These are phyloP conservation scores for Coprinopsis sp. DNA, from an alignment of 768 basidiomycete genomes.

Conservation along the genomic window DNA sequence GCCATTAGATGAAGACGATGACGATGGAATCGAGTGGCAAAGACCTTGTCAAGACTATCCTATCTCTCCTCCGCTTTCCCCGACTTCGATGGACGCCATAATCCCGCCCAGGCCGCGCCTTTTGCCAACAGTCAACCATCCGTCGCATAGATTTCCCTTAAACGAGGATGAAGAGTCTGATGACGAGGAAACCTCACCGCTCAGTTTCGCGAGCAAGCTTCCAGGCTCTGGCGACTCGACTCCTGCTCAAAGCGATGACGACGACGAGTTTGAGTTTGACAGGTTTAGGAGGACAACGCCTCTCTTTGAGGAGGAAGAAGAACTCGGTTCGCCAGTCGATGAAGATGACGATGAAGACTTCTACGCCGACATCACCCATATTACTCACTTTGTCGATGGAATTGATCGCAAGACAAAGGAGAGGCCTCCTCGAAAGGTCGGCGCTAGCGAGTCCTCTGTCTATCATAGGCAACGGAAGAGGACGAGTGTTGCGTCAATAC, in stretches of 20 bases:
- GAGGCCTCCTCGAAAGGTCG: not conserved
- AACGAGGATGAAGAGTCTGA: constrained; percentile 35
- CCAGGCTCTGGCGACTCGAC: not conserved
- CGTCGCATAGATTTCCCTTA: constrained; percentile 31
- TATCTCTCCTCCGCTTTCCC: constrained; percentile 1
- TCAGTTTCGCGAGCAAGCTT: constrained; percentile 3
- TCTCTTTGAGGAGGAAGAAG: not conserved
- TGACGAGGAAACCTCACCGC: constrained; percentile 8
- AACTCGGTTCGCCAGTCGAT: not conserved
- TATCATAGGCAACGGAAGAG: constrained; percentile 3
- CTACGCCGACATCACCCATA: constrained; percentile 7
- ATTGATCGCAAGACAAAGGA: constrained; percentile 7
- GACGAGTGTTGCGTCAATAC: not conserved
- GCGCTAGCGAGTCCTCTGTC: not conserved
- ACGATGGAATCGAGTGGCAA: constrained; percentile 5
- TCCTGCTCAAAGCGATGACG: constrained; percentile 2
- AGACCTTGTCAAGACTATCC: not conserved
- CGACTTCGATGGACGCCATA: constrained; percentile 1
- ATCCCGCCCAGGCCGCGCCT: constrained; percentile 9
- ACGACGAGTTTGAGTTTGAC: constrained; percentile 12
- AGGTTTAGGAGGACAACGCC: not conserved
- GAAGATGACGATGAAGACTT: constrained; percentile 10
- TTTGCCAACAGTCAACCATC: constrained; percentile 10
- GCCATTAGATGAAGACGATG: constrained; percentile 10
- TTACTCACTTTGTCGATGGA: constrained; percentile 8